Evolutionary conservation across 305 asterid species (phyloP), one percentile per base, ranked within the genome.

Genomic region (Ilex paraguariensis): DNA sequence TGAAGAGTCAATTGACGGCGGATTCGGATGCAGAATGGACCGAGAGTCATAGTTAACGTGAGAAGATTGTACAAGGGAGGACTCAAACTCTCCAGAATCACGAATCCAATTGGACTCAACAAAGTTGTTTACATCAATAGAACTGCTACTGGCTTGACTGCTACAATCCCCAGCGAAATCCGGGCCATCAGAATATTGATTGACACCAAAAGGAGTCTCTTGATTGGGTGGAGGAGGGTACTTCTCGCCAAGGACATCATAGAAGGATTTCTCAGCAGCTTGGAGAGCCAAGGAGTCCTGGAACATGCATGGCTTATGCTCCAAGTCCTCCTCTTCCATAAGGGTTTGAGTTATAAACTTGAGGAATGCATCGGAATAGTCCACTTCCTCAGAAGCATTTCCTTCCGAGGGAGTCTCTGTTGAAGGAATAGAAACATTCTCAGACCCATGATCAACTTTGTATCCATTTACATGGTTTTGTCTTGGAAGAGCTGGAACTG

Each of bases 321-420:
- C 42, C 42, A 36, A 36, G 9, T 36, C 42, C 6, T 36, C 42
- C 6, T 36, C 42, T 36, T 36, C 42, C 42, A 36, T 36, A 1
- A 36, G 42, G 7, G 9, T 36, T 36, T 36, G 42, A 8, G 6
- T 36, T 4, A 36, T 36, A 8, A 4, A 36, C 42, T 36, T 36
- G 1, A 36, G 42, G 42, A 36, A 36, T 8, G 71, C 82, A 60
- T 82, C 87, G 2, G 83, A 72, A 61, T 77, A 58, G 16, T 83
- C 86, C 1, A 32, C 64, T 48, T 75, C 86, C 48, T 57, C 73
- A 4, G 57, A 51, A 44, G 8, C n/a, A 9, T 71, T 71, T 15
- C 74, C 81, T 57, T 82, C 84, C 5, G 78, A 75, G 10, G 80
- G 70, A 10, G 61, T 36, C 12, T 46, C 75, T 30, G 62, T 56